Base-by-base conservation (phyloP, 371 early-diverging fungal species). In the Blakeslea trispora region DNA sequence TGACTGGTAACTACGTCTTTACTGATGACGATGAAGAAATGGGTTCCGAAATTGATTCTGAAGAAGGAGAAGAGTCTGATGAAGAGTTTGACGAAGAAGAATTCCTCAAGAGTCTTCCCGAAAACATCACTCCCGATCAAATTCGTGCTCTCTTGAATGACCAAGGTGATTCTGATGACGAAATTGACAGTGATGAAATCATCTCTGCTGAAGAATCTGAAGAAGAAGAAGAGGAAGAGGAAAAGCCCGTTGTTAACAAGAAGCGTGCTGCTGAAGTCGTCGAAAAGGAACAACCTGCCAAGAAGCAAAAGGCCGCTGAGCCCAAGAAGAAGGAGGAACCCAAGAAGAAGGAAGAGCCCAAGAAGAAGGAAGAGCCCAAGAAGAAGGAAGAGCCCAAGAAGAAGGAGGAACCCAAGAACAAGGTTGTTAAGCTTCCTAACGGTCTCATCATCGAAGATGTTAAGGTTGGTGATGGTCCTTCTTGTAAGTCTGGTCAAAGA, bases 401-500 rank as follows among this genome's bases (percentile, higher is more conserved):
- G 61, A 74, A 81, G 64, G 56, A 68, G 18, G 47, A 53, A 6
- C 44, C 52, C 7, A 73, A 69, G 64, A 78, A 75, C 54, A 71
- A 65, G 42, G 53, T 64, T 21, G 65, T 74, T 55, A 68, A 70
- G 57, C 84, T 91, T 31, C 76, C 85, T 32, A 83, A 81, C 57
- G 97, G 96, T 37, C 71, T 95, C 40, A 68, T 86, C 45, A 88
- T 91, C 41, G 94, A 94, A 77, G 92, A 94, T 63, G 69, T 85
- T 50, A 84, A 81, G 58, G 79, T 83, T 49, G 96, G 96, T 48
- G 69, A 68, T 6, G 97, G 96, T 47, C 68, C 78, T 4, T 77
- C 68, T 32, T 93, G 91, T 66, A 94, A 91, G 82, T 73, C 78
- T 60, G 94, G 94, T 49, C 83, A 87, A 68, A 87, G 86, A 70